Percentiles rank a stretch among this genome's conserved stretches.
These are phyloP conservation scores for Fraxinus dipetala DNA, from an alignment of 305 asterid genomes.

Conservation along the genomic window DNA sequence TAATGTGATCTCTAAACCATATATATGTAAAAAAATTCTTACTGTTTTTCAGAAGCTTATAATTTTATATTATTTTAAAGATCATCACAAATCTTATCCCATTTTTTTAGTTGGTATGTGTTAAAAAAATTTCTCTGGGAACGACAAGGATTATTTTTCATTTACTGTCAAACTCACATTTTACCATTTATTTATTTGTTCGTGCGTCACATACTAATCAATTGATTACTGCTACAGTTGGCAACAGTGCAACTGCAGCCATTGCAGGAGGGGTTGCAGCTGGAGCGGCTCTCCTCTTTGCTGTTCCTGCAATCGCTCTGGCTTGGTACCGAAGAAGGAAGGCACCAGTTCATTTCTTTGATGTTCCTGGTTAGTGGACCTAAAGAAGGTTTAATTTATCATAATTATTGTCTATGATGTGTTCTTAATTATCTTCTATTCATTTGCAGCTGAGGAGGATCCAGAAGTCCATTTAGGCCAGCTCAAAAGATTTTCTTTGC, in stretches of 20 bases:
- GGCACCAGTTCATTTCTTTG: constrained; percentile 60
- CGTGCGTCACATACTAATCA: constrained; percentile 15
- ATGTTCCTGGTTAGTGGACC: constrained; percentile 58
- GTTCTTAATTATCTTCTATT: constrained; percentile 10
- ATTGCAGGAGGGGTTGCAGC: constrained; percentile 78
- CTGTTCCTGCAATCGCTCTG: constrained; percentile 60
- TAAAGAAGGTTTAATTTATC: constrained; percentile 7
- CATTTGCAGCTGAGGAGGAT: constrained; percentile 61
- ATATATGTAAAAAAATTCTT: not conserved
- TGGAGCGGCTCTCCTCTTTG: constrained; percentile 71
- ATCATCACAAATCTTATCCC: not conserved
- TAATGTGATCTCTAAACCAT: not conserved
- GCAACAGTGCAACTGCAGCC: constrained; percentile 58
- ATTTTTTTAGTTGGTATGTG: constrained; percentile 1
- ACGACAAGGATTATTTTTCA: not conserved
- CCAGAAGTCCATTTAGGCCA: constrained; percentile 75
- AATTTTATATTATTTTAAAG: not conserved
- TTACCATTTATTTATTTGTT: constrained; percentile 15
- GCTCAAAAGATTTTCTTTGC: constrained; percentile 62
- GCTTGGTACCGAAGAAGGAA: constrained; percentile 56
- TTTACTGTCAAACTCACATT: not conserved
- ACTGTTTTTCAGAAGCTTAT: not conserved
- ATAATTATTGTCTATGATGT: constrained; percentile 5
- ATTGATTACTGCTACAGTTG: constrained; percentile 41
- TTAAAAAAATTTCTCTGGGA: not conserved